Evolutionary conservation across 2,329 filamentous ascomycete genomes (phyloP).

Genomic region (Chaetomiaceae sp.): DNA sequence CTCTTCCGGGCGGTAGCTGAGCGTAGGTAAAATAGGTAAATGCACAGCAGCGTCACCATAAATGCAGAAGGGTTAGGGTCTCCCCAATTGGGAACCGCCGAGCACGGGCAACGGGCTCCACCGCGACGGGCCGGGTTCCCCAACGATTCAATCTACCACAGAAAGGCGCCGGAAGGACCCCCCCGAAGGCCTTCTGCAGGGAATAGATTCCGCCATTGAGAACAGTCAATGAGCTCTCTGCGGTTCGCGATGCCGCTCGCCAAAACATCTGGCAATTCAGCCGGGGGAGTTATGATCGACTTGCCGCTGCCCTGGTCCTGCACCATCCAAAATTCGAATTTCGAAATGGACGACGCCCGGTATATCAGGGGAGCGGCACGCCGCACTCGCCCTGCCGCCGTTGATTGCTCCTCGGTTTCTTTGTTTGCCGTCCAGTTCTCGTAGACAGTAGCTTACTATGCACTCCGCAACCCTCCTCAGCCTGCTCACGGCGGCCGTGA

Average conservation of each 20-base stretch:
- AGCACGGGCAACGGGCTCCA: too few species aligned
- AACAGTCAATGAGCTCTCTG: not conserved
- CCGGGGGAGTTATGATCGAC: slow-evolving; percentile 11
- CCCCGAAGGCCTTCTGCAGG: slow-evolving; percentile 12
- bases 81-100: too few species aligned
- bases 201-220: slow-evolving; percentile 8
- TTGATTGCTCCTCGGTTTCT: too few species aligned
- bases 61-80: too few species aligned
- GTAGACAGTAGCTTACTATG: slow-evolving; percentile 14
- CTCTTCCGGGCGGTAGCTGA: too few species aligned
- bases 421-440: not conserved
- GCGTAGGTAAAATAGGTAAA: too few species aligned
- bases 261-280: slow-evolving; percentile 22
- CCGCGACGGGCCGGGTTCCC: slow-evolving; percentile 13
- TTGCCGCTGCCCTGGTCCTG: not conserved
- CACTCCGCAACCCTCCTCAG: slow-evolving; percentile 20
- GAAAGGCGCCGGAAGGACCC: slow-evolving; percentile 21
- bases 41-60: too few species aligned
- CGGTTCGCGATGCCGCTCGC: slow-evolving; percentile 24
- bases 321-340: not conserved
- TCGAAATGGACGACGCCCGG: not conserved
- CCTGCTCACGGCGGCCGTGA: slow-evolving; percentile 17
- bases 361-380: not conserved
- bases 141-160: slow-evolving; percentile 21
- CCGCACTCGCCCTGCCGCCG: too few species aligned